A percentile compares a stretch with the other conserved stretches of the same genome.
Conservation (phyloP, 768 basidiomycete genomes). For the Mycena rosella region DNA sequence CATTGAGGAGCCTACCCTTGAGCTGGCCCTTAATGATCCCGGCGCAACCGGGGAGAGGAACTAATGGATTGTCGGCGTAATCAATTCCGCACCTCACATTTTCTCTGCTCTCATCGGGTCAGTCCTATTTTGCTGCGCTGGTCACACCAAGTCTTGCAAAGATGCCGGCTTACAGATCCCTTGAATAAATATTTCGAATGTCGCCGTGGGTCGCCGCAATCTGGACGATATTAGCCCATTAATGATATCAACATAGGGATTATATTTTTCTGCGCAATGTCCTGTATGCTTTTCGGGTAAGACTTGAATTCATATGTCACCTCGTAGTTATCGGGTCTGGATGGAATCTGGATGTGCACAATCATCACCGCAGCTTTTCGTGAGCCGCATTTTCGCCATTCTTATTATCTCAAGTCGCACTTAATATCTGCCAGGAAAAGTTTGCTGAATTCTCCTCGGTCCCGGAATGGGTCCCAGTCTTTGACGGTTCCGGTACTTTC, state of each 20-base stretch:
- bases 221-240: no score
- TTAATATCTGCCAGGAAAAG: not conserved
- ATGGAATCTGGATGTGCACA: conserved; percentile 49
- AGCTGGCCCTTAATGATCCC: not conserved
- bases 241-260: conserved; percentile 12
- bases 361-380: conserved; percentile 51
- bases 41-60: conserved; percentile 52
- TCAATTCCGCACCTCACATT: conserved; percentile 59
- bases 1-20: no score
- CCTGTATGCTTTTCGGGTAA: conserved; percentile 37
- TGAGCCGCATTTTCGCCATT: conserved; percentile 37
- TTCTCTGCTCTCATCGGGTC: not conserved
- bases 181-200: conserved; percentile 57
- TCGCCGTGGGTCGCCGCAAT: conserved; percentile 46
- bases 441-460: conserved; percentile 38
- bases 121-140: no score
- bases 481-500: conserved; percentile 65
- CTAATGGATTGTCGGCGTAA: conserved; percentile 68
- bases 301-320: not conserved
- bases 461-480: conserved; percentile 62
- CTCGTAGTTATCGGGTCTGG: conserved; percentile 44
- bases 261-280: conserved; percentile 59
- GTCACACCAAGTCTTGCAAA: not conserved
- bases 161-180: conserved; percentile 77
- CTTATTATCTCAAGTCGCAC: not conserved